Percentiles rank a stretch among this genome's conserved stretches.
Evolutionary conservation across 202 grass and related monocot species (phyloP).

Genomic region (Setaria italica): DNA sequence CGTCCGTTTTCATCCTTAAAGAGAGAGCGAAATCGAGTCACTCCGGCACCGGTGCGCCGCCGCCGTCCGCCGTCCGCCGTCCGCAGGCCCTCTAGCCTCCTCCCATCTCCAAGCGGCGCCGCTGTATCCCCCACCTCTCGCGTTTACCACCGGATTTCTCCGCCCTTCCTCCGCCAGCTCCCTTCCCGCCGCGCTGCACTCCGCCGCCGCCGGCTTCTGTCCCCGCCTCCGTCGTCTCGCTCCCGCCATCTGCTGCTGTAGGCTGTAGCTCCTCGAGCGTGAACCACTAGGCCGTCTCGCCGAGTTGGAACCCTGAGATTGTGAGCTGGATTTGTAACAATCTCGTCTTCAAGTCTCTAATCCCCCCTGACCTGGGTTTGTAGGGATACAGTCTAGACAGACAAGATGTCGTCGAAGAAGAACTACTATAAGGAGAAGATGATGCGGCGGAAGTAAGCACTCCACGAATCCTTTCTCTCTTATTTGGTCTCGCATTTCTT

Average conservation of each 20-base stretch:
- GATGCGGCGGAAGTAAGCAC: slow-evolving; percentile 83
- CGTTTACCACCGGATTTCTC: not conserved
- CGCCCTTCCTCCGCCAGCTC: not conserved
- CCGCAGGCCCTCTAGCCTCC: not conserved
- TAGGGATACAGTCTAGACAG: not conserved
- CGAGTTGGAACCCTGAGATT: not conserved
- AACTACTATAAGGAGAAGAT: slow-evolving; percentile 92
- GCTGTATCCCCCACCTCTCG: not conserved
- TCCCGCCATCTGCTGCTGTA: not conserved
- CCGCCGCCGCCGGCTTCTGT: not conserved
- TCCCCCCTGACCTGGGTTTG: not conserved
- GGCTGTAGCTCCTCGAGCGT: not conserved
- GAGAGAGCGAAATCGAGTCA: not conserved
- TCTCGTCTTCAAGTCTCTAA: not conserved
- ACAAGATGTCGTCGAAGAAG: slow-evolving; percentile 88
- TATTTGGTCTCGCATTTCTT: not conserved
- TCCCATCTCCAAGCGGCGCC: not conserved
- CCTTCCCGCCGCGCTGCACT: not conserved
- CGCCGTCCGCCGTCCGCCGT: not conserved
- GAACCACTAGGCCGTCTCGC: not conserved
- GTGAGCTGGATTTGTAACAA: not conserved
- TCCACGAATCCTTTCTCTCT: not conserved
- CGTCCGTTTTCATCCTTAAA: too few species aligned
- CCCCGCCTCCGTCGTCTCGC: too few species aligned
- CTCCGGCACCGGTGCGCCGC: slow-evolving; percentile 19